A percentile compares a stretch with the other conserved stretches of the same genome.
Evolutionary conservation across 2,329 filamentous ascomycete species (phyloP).

Genomic region (Ascochyta rabiei): DNA sequence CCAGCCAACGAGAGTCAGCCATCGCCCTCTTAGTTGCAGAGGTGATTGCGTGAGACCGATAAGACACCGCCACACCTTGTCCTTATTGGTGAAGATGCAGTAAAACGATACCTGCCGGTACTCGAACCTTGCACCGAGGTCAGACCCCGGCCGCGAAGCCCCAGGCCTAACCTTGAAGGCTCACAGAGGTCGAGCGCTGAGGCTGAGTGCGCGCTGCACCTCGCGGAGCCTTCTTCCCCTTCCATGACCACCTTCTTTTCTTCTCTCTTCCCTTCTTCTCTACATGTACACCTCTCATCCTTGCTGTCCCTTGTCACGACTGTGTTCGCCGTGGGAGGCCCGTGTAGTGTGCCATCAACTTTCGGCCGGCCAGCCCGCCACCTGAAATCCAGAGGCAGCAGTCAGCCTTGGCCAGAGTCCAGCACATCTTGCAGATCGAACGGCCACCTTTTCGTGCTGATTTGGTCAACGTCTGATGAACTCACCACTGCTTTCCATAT

Average conservation of each 20-base stretch:
- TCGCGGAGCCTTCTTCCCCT: background rate
- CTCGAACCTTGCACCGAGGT: conserved; percentile 8
- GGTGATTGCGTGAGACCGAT: conserved; percentile 19
- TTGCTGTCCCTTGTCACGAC: background rate
- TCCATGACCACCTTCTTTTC: conserved; percentile 2
- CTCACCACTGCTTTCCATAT: background rate
- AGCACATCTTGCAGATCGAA: background rate
- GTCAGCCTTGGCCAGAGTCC: background rate
- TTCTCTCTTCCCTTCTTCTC: background rate
- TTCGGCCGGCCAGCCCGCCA: background rate
- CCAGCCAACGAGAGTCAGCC: conserved; percentile 16
- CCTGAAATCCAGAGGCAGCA: background rate
- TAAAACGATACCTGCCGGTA: too few species aligned
- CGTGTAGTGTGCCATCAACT: background rate
- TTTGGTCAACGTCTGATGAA: background rate
- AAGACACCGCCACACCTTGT: conserved; percentile 12
- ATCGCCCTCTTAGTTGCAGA: conserved; percentile 19
- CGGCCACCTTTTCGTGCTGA: too few species aligned
- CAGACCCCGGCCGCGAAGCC: conserved; percentile 10
- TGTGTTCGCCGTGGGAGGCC: background rate
- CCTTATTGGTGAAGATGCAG: conserved; percentile 10
- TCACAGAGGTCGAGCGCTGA: conserved; percentile 14
- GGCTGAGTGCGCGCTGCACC: conserved; percentile 6
- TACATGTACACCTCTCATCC: background rate
- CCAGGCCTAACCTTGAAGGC: conserved; percentile 9